Conservation (phyloP, 2,329 filamentous ascomycete genomes). For the Botrytis galanthina region DNA sequence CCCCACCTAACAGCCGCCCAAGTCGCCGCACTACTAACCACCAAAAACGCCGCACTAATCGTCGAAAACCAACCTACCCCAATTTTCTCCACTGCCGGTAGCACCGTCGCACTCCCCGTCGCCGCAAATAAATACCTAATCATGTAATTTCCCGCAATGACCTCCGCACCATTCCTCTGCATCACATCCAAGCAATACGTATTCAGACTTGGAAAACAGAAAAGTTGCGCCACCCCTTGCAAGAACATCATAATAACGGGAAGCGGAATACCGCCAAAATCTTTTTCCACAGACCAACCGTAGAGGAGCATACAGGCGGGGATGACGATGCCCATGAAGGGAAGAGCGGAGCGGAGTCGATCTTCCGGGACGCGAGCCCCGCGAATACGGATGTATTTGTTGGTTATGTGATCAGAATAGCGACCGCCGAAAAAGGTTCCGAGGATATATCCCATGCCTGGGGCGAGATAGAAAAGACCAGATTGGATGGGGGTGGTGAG, state of each 20-base stretch:
- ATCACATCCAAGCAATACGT: slow-evolving; percentile 83
- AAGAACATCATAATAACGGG: slow-evolving; percentile 73
- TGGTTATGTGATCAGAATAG: slow-evolving; percentile 66
- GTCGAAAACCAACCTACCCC: slow-evolving; percentile 82
- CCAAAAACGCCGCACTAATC: slow-evolving; percentile 59
- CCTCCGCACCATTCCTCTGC: slow-evolving; percentile 67
- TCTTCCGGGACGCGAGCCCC: slow-evolving; percentile 66
- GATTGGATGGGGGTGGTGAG: slow-evolving; percentile 64
- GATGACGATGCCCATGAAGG: slow-evolving; percentile 56
- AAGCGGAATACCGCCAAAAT: slow-evolving; percentile 53
- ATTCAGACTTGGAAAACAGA: slow-evolving; percentile 73
- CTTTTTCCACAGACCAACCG: slow-evolving; percentile 57
- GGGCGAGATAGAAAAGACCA: slow-evolving; percentile 72
- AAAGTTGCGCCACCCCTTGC: slow-evolving; percentile 71
- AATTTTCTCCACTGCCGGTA: slow-evolving; percentile 71
- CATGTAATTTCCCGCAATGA: slow-evolving; percentile 78
- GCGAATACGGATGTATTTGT: slow-evolving; percentile 56
- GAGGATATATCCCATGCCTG: slow-evolving; percentile 65
- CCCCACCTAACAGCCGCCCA: slow-evolving; percentile 34
- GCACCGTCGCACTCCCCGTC: slow-evolving; percentile 64
- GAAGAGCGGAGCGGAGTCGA: slow-evolving; percentile 57
- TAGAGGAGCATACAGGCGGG: slow-evolving; percentile 66
- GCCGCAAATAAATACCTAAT: slow-evolving; percentile 74
- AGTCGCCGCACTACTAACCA: slow-evolving; percentile 37
- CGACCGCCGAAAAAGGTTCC: slow-evolving; percentile 71